Percentiles rank a stretch among this genome's conserved stretches.
These are phyloP conservation scores for Aquilaria agallochum DNA, from an alignment of 441 rosid species.

Conservation along the genomic window DNA sequence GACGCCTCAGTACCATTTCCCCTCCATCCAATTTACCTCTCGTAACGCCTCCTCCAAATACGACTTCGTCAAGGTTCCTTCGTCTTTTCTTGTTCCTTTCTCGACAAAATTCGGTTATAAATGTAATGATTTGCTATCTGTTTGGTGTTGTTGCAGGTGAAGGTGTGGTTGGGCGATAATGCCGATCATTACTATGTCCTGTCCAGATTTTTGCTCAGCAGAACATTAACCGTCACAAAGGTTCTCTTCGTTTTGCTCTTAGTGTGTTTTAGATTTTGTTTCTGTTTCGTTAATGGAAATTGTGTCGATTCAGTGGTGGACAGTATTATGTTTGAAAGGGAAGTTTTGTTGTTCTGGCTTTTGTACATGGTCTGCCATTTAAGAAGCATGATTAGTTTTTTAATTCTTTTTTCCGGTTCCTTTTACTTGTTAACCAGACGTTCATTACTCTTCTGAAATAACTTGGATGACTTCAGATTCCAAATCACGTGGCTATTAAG, in stretches of 20 bases:
- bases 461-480: constrained; percentile 54
- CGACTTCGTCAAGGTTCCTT: constrained; percentile 88
- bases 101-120: not conserved
- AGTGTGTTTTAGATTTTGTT: too few relatives aligned
- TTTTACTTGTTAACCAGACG: not conserved
- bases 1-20: constrained; percentile 32
- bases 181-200: constrained; percentile 97
- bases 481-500: constrained; percentile 94
- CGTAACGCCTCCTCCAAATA: constrained; percentile 96
- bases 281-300: not conserved
- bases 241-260: constrained; percentile 21
- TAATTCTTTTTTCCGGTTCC: not conserved
- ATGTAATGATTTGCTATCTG: not conserved
- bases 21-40: constrained; percentile 52
- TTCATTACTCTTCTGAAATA: not conserved
- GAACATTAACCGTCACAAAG: constrained; percentile 98
- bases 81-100: not conserved
- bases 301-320: not conserved
- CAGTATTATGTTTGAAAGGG: too few relatives aligned
- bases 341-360: not conserved
- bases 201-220: constrained; percentile 90
- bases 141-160: constrained; percentile 46
- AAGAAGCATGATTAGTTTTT: too few relatives aligned
- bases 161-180: constrained; percentile 96
- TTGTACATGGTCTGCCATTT: too few relatives aligned